Evolutionary conservation across 2,329 filamentous ascomycete genomes (phyloP).

Genomic region (Incumbomyces lentus): DNA sequence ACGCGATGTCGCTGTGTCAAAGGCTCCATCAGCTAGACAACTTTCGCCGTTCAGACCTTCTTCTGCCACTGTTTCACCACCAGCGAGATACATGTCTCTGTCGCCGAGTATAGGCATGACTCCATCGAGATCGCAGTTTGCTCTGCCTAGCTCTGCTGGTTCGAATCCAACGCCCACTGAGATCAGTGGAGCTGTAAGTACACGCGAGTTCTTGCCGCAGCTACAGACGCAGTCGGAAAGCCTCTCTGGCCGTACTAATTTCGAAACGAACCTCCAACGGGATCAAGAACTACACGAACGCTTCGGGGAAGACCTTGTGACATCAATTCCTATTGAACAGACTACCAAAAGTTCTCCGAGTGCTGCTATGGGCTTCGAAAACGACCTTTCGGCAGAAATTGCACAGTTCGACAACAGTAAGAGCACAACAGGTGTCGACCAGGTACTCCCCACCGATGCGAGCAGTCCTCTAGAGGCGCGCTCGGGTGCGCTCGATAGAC

Average conservation of each 20-base stretch:
- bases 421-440: too few species aligned
- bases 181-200: neutral
- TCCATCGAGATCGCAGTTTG: too few species aligned
- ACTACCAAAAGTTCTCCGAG: too few species aligned
- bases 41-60: neutral
- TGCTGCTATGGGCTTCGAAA: too few species aligned
- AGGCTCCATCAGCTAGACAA: neutral
- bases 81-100: neutral
- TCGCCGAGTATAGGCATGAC: neutral
- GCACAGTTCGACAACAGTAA: neutral
- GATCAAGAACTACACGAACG: too few species aligned
- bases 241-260: neutral
- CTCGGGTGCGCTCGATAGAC: neutral
- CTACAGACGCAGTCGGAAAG: neutral
- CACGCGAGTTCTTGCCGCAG: neutral
- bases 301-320: too few species aligned
- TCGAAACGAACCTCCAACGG: neutral
- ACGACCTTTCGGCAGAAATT: neutral
- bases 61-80: neutral
- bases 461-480: too few species aligned
- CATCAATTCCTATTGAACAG: too few species aligned
- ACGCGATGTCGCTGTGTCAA: neutral
- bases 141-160: neutral
- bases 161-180: constrained; percentile 3
- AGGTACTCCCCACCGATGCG: too few species aligned